These are phyloP conservation scores for Penicillium fuscoglaucum DNA, from an alignment of 2,329 filamentous ascomycete species.

Conservation along the genomic window DNA sequence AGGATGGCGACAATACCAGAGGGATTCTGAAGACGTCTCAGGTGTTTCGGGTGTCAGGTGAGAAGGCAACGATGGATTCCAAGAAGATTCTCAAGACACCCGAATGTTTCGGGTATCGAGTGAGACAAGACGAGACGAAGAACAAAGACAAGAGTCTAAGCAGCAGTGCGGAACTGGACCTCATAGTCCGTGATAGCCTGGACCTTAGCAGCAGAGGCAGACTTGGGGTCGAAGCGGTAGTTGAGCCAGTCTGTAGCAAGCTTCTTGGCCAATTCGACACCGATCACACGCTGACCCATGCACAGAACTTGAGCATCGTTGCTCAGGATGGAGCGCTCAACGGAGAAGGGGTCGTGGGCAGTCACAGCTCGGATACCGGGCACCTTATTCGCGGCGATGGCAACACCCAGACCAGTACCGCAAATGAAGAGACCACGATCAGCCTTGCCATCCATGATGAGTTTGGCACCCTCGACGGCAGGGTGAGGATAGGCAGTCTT, in stretches of 20 bases:
- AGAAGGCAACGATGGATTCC: background rate
- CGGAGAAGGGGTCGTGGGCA: constrained; percentile 81
- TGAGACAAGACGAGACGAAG: background rate
- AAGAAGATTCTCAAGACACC: background rate
- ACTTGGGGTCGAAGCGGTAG: constrained; percentile 73
- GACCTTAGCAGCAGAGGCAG: constrained; percentile 63
- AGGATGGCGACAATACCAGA: background rate
- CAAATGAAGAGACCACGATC: constrained; percentile 79
- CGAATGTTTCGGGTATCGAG: background rate
- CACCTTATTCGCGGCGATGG: constrained; percentile 87
- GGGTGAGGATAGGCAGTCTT: constrained; percentile 81
- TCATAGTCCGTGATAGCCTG: constrained; percentile 50
- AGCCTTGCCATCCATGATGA: constrained; percentile 53
- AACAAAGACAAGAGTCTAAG: constrained; percentile 9
- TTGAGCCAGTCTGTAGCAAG: constrained; percentile 79
- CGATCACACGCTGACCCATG: constrained; percentile 80
- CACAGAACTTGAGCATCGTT: constrained; percentile 87
- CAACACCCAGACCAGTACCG: constrained; percentile 82
- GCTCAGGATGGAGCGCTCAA: constrained; percentile 76
- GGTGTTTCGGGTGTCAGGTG: background rate
- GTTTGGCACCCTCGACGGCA: constrained; percentile 68
- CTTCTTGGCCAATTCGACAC: constrained; percentile 74
- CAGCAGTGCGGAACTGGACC: constrained; percentile 33
- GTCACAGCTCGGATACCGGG: constrained; percentile 83
- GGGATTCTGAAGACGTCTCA: background rate